Evolutionary conservation across 2,329 filamentous ascomycete genomes (phyloP).

Genomic region (Cercospora sp.): DNA sequence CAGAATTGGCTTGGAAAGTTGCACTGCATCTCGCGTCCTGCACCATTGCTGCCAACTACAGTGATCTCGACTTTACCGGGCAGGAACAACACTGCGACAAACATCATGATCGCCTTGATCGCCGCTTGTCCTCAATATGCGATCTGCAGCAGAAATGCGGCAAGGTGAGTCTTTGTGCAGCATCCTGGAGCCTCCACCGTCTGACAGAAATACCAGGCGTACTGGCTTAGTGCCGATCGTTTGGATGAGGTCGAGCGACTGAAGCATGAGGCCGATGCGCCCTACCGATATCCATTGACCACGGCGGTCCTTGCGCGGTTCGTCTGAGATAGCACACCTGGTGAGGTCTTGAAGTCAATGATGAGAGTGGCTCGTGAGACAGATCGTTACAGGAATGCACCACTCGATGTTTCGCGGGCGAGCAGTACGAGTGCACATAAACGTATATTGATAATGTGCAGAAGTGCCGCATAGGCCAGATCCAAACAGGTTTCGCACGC

Average conservation of each 20-base stretch:
- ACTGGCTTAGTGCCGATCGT: constrained; percentile 8
- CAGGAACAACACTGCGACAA: constrained; percentile 3
- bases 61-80: not conserved
- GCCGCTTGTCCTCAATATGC: not conserved
- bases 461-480: not conserved
- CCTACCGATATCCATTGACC: constrained; percentile 8
- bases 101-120: constrained; percentile 9
- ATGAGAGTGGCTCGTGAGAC: not conserved
- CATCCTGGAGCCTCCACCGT: not conserved
- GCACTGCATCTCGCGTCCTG: not conserved
- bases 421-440: not conserved
- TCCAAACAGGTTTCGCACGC: not conserved
- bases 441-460: not conserved
- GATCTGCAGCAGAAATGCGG: constrained; percentile 6
- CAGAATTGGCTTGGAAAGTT: constrained; percentile 12
- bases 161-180: constrained; percentile 1
- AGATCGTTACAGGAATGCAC: not conserved
- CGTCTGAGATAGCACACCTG: not conserved
- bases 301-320: not conserved
- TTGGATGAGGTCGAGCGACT: constrained; percentile 2
- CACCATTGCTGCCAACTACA: not conserved
- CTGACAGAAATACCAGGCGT: not conserved
- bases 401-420: not conserved
- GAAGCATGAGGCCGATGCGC: constrained; percentile 3
- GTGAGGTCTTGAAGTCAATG: not conserved